Conservation (phyloP, 139 green algal species). For the Pycnococcus provasolii region DNA sequence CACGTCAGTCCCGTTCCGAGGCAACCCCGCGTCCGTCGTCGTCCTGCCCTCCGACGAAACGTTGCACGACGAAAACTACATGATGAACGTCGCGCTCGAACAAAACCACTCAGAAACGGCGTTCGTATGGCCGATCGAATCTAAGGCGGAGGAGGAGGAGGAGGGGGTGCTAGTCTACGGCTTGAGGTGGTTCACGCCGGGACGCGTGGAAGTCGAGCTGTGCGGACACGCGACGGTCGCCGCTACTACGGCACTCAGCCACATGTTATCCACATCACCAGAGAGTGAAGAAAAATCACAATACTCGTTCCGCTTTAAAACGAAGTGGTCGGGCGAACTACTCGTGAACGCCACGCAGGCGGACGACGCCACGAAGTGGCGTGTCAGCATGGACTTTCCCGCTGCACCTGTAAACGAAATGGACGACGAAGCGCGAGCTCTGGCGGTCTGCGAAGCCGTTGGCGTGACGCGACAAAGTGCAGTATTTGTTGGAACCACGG, state of each 20-base stretch:
- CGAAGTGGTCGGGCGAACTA: too few relatives aligned
- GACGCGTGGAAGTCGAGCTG: slow-evolving; percentile 35
- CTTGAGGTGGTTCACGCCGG: slow-evolving; percentile 2
- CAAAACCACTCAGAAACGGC: slow-evolving; percentile 70
- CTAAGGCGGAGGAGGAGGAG: slow-evolving; percentile 1
- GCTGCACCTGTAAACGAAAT: not conserved
- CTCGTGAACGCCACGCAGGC: too few relatives aligned
- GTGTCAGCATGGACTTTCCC: not conserved
- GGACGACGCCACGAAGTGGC: too few relatives aligned
- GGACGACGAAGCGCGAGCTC: not conserved
- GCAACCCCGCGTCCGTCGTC: slow-evolving; percentile 69
- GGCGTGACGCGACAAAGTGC: slow-evolving; percentile 5
- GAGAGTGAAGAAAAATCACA: not conserved
- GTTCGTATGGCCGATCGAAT: slow-evolving; percentile 36
- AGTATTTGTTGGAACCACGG: not conserved
- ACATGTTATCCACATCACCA: slow-evolving; percentile 13
- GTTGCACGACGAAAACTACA: not conserved
- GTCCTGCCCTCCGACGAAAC: slow-evolving; percentile 27
- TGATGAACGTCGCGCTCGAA: slow-evolving; percentile 45
- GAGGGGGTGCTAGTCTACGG: not conserved
- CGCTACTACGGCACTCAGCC: slow-evolving; percentile 26
- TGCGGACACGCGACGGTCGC: slow-evolving; percentile 63
- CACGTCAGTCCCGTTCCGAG: slow-evolving; percentile 39
- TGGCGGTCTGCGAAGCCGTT: slow-evolving; percentile 10
- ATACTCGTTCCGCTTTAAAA: not conserved